phyloP scores from a whole-genome alignment of 805 yeast genomes.

The Starmerella geochares region DNA sequence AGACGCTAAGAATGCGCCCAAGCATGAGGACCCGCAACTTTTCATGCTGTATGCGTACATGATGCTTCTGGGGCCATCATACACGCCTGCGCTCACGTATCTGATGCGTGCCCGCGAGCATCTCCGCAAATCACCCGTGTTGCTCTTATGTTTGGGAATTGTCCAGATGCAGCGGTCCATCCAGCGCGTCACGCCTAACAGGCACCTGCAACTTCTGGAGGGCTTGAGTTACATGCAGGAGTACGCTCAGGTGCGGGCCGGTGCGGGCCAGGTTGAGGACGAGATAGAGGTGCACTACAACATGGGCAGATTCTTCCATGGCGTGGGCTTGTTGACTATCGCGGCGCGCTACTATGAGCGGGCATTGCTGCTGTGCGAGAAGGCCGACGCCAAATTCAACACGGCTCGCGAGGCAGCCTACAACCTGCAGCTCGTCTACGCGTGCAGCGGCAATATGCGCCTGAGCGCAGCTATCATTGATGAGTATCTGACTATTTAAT shows the following conservation, averaged over 20 bases:
- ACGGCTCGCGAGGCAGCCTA: constrained; percentile 75
- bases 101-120: constrained; percentile 58
- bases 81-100: constrained; percentile 71
- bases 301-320: constrained; percentile 73
- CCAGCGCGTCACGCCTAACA: constrained; percentile 76
- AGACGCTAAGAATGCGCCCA: constrained; percentile 18
- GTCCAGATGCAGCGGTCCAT: constrained; percentile 81
- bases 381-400: constrained; percentile 38
- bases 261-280: constrained; percentile 5
- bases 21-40: constrained; percentile 47
- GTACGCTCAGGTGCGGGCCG: constrained; percentile 46
- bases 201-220: constrained; percentile 80
- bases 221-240: constrained; percentile 71
- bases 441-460: constrained; percentile 57
- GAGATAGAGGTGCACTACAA: constrained; percentile 62
- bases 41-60: constrained; percentile 71
- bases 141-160: constrained; percentile 63
- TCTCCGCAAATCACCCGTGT: constrained; percentile 65
- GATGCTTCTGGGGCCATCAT: constrained; percentile 71
- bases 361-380: constrained; percentile 37
- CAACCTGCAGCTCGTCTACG: constrained; percentile 66
- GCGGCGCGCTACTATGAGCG: constrained; percentile 67
- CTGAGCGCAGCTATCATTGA: constrained; percentile 58
- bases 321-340: constrained; percentile 61
- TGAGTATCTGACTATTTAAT: constrained; percentile 40